phyloP scores from a whole-genome alignment of 495 filamentous ascomycete species.

The Xylaria longipes region DNA sequence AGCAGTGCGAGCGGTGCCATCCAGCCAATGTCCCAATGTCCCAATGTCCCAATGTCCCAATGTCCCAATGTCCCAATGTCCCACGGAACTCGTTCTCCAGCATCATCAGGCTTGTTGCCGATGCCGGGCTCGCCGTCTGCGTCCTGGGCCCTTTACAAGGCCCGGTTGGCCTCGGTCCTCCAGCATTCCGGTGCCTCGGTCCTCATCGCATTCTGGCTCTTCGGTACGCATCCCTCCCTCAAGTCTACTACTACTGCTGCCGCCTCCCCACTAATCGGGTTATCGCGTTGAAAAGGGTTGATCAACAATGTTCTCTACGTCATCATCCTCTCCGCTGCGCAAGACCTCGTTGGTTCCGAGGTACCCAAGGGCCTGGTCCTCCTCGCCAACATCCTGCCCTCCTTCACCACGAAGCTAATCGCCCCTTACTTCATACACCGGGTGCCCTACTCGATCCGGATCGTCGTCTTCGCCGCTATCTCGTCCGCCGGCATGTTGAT shows the following conservation, averaged over 20 bases:
- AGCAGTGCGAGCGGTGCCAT: background rate
- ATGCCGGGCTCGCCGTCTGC: conserved; percentile 77
- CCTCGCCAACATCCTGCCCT: conserved; percentile 88
- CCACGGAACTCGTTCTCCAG: conserved; percentile 39
- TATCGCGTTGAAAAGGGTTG: conserved; percentile 63
- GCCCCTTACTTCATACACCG: conserved; percentile 93
- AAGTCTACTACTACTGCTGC: background rate
- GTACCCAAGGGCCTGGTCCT: conserved; percentile 92
- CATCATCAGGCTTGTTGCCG: conserved; percentile 63
- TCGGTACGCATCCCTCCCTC: conserved; percentile 64
- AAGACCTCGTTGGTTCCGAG: conserved; percentile 86
- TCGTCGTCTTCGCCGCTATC: conserved; percentile 72
- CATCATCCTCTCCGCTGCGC: conserved; percentile 92
- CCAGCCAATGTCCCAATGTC: too few species aligned
- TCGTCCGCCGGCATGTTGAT: conserved; percentile 87
- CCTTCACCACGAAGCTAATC: conserved; percentile 84
- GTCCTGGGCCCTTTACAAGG: conserved; percentile 72
- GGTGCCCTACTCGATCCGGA: conserved; percentile 77
- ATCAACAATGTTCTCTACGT: conserved; percentile 99
- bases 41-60: too few species aligned
- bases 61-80: too few species aligned
- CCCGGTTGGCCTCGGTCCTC: conserved; percentile 68
- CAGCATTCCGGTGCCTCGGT: conserved; percentile 74
- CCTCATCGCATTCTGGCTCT: conserved; percentile 87
- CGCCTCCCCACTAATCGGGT: background rate